A percentile compares a stretch with the other conserved stretches of the same genome.
These are phyloP conservation scores for Straminergon stramineum DNA, from an alignment of 225 moss, liverwort and hornwort genomes.

Conservation along the genomic window DNA sequence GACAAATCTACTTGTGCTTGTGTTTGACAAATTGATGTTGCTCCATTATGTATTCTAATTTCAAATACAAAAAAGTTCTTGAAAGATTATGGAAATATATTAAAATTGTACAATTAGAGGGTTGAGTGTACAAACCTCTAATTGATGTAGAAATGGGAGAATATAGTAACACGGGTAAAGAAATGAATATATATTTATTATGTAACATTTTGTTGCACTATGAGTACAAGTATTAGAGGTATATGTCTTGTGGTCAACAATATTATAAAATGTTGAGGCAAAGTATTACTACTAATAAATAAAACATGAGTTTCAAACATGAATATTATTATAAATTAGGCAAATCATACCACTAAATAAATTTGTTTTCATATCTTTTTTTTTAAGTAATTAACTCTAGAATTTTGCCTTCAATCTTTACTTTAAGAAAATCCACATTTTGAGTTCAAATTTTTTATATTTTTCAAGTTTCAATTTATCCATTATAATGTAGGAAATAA, in stretches of 20 bases:
- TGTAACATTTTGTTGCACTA: not conserved
- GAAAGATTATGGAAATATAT: not conserved
- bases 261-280: not conserved
- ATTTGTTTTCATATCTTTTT: accelerated
- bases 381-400: not conserved
- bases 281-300: not conserved
- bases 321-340: not conserved
- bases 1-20: not conserved
- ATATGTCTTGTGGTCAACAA: not conserved
- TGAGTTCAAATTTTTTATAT: not conserved
- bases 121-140: not conserved
- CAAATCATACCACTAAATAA: not conserved
- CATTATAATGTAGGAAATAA: not conserved
- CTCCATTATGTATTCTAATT: not conserved
- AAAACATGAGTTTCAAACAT: too few species aligned
- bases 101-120: not conserved
- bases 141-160: not conserved
- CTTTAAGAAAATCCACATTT: not conserved
- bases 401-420: not conserved
- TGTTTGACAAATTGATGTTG: too few species aligned
- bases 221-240: not conserved
- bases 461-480: not conserved
- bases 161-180: not conserved
- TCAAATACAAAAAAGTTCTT: not conserved
- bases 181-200: not conserved